phyloP scores from a whole-genome alignment of 2,329 filamentous ascomycete genomes.

The Pyricularia sp. region DNA sequence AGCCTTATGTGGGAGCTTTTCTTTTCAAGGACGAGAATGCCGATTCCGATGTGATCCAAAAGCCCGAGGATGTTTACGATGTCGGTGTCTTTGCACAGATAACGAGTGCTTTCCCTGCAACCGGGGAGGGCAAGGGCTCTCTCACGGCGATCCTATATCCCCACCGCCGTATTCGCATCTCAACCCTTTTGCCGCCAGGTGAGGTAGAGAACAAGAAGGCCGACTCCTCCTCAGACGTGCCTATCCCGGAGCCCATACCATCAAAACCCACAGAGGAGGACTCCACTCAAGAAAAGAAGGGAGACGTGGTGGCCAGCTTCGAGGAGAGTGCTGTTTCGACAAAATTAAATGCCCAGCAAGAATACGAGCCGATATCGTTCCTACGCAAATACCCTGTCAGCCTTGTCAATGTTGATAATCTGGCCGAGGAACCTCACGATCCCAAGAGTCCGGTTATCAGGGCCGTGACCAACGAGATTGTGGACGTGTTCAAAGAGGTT shows the following conservation, averaged over 20 bases:
- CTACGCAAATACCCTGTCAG: slow-evolving; percentile 86
- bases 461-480: slow-evolving; percentile 92
- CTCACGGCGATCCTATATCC: slow-evolving; percentile 94
- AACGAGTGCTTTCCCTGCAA: slow-evolving; percentile 87
- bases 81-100: slow-evolving; percentile 97
- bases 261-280: slow-evolving; percentile 44
- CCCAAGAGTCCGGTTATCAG: slow-evolving; percentile 82
- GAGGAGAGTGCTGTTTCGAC: slow-evolving; percentile 68
- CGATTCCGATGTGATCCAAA: slow-evolving; percentile 89
- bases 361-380: slow-evolving; percentile 78
- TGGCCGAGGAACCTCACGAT: slow-evolving; percentile 81
- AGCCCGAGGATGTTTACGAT: slow-evolving; percentile 83
- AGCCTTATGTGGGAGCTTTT: slow-evolving; percentile 95
- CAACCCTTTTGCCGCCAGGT: slow-evolving; percentile 65
- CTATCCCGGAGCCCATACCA: slow-evolving; percentile 49
- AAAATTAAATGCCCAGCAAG: slow-evolving; percentile 37
- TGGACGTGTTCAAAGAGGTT: slow-evolving; percentile 98
- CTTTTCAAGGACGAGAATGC: slow-evolving; percentile 93
- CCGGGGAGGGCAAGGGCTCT: slow-evolving; percentile 72
- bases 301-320: slow-evolving; percentile 94
- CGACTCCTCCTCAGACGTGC: slow-evolving; percentile 36
- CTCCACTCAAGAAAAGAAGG: slow-evolving; percentile 58
- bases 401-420: slow-evolving; percentile 89
- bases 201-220: slow-evolving; percentile 40
- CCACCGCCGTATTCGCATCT: slow-evolving; percentile 87